Evolutionary conservation across 768 basidiomycete species (phyloP).

Genomic region (Pleurotus tuber-regium): DNA sequence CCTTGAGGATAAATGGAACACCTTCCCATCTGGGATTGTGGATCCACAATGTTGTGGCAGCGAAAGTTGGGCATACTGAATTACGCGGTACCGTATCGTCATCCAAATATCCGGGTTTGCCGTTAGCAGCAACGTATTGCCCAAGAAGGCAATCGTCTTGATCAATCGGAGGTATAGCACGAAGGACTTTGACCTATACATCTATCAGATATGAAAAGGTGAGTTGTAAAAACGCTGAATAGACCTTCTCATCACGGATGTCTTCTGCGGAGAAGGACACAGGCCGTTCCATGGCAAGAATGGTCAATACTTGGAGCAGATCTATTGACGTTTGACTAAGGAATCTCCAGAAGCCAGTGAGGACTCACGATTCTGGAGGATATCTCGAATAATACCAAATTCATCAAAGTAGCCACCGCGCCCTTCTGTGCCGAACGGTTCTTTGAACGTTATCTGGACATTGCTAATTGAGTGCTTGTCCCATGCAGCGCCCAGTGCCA

Average conservation of each 20-base stretch:
- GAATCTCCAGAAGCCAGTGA: background rate
- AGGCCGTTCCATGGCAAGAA: conserved; percentile 97
- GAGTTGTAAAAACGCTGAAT: conserved; percentile 3
- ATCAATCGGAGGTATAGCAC: conserved; percentile 82
- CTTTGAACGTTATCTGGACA: conserved; percentile 99
- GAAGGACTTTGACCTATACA: conserved; percentile 89
- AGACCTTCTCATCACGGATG: conserved; percentile 96
- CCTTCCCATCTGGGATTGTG: conserved; percentile 98
- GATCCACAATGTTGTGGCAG: conserved; percentile 87
- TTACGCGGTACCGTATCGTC: conserved; percentile 92
- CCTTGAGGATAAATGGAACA: conserved; percentile 97
- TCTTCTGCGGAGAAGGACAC: conserved; percentile 97
- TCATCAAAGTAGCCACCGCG: conserved; percentile 99
- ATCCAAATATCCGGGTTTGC: conserved; percentile 99
- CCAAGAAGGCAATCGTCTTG: conserved; percentile 83
- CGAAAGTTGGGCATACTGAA: conserved; percentile 93
- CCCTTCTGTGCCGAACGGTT: conserved; percentile 99
- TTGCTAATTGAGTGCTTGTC: conserved; percentile 96
- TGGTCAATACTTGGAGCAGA: conserved; percentile 89
- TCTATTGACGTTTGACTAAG: conserved; percentile 50
- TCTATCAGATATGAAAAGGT: background rate
- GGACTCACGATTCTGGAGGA: conserved; percentile 94
- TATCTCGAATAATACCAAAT: conserved; percentile 98
- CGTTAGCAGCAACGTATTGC: conserved; percentile 86
- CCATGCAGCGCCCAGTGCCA: conserved; percentile 86